Conservation (phyloP, 805 yeast species). For the Wickerhamomyces chaumierensis region DNA sequence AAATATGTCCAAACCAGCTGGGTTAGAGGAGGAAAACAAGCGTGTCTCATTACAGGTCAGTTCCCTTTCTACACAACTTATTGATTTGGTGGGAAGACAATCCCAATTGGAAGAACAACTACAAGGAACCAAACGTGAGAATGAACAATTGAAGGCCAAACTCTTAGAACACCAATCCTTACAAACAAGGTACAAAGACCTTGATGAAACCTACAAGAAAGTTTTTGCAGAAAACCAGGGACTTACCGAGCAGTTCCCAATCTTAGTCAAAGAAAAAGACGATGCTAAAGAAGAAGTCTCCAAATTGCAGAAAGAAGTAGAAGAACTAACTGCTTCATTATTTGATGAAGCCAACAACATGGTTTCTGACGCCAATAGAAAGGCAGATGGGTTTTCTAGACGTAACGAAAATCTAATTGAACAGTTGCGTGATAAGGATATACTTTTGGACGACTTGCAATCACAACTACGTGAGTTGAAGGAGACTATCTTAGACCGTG, state of each 20-base stretch:
- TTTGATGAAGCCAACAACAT: slow-evolving; percentile 78
- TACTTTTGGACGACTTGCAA: slow-evolving; percentile 50
- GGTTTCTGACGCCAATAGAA: slow-evolving; percentile 71
- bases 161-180: slow-evolving; percentile 7
- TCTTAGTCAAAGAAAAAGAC: slow-evolving; percentile 25
- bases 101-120: slow-evolving; percentile 42
- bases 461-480: slow-evolving; percentile 62
- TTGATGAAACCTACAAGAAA: slow-evolving; percentile 2
- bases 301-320: slow-evolving; percentile 60
- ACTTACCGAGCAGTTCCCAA: slow-evolving; percentile 7
- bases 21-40: slow-evolving; percentile 23
- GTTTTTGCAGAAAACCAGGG: not conserved
- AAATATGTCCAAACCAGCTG: no score
- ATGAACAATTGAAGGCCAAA: slow-evolving; percentile 18
- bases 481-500: slow-evolving; percentile 35
- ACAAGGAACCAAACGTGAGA: slow-evolving; percentile 27
- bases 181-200: slow-evolving; percentile 16
- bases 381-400: slow-evolving; percentile 45
- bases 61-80: slow-evolving; percentile 44
- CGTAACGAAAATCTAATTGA: slow-evolving; percentile 44
- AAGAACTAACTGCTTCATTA: slow-evolving; percentile 64
- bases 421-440: slow-evolving; percentile 58
- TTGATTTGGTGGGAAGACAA: slow-evolving; percentile 49
- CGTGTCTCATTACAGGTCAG: slow-evolving; percentile 46
- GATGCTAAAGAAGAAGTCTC: slow-evolving; percentile 50